A percentile compares a stretch with the other conserved stretches of the same genome.
These are phyloP conservation scores for Allium sativum DNA, from an alignment of 106 monocot genomes.

Conservation along the genomic window DNA sequence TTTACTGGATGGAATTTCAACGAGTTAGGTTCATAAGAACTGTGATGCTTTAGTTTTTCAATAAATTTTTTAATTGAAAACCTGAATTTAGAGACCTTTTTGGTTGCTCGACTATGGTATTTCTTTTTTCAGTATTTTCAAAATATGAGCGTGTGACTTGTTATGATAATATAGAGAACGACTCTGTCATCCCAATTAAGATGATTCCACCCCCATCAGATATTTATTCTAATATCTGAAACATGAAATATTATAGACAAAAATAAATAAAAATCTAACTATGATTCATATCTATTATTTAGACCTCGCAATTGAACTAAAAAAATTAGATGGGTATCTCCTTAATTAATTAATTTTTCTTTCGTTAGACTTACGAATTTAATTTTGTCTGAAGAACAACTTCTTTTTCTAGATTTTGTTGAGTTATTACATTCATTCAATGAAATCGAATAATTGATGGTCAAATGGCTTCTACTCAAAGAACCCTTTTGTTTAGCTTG, in stretches of 20 bases:
- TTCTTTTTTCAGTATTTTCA: neutral
- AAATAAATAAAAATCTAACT: neutral
- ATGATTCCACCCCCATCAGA: slow-evolving; percentile 2
- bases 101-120: slow-evolving; percentile 1
- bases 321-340: slow-evolving; percentile 1
- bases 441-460: too few species aligned
- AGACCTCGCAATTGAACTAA: neutral
- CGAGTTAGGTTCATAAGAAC: slow-evolving; percentile 1
- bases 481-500: too few species aligned
- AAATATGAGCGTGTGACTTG: slow-evolving; percentile 11
- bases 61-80: neutral
- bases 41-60: neutral
- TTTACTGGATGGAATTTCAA: neutral
- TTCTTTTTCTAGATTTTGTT: too few species aligned
- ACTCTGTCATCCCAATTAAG: neutral
- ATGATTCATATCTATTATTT: slow-evolving; percentile 1
- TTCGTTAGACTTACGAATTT: neutral
- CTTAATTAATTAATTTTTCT: slow-evolving; percentile 2
- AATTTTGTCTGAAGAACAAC: too few species aligned
- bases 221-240: slow-evolving; percentile 3
- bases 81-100: neutral
- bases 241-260: neutral
- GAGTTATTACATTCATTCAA: too few species aligned
- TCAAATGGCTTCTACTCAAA: too few species aligned
- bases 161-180: neutral